A percentile compares a stretch with the other conserved stretches of the same genome.
phyloP scores from a whole-genome alignment of 768 basidiomycete species.

The Auricularia auricula-judae region DNA sequence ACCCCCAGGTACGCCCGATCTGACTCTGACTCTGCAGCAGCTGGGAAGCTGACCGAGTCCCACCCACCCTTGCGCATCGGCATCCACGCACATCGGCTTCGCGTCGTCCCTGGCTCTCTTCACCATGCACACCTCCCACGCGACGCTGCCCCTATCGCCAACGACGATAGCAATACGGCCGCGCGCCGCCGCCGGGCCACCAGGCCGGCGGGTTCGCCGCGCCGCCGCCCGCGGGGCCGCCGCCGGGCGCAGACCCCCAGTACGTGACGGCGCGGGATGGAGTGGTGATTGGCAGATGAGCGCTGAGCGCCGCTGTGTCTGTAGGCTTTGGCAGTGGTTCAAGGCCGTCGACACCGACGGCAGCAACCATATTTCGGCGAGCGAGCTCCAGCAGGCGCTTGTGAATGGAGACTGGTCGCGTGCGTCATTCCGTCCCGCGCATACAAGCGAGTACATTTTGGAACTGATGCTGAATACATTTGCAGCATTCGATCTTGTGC shows the following conservation, averaged over 20 bases:
- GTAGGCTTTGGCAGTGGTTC: constrained; percentile 69
- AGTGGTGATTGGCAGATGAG: neutral
- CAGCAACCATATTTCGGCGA: constrained; percentile 46
- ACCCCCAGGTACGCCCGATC: neutral
- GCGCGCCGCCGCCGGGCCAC: constrained; percentile 14
- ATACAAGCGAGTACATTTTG: too few relatives aligned
- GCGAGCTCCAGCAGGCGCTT: constrained; percentile 44
- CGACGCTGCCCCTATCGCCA: neutral
- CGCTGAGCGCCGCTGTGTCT: too few relatives aligned
- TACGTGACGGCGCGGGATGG: constrained; percentile 24
- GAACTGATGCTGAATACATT: neutral
- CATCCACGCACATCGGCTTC: neutral
- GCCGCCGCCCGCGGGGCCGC: constrained; percentile 27
- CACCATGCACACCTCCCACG: neutral
- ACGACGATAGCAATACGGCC: constrained; percentile 14
- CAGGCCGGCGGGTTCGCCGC: constrained; percentile 22
- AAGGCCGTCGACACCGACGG: constrained; percentile 53
- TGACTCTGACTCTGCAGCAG: neutral
- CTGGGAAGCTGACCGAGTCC: neutral
- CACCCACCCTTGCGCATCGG: neutral
- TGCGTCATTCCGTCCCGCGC: constrained; percentile 23
- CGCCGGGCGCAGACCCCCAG: constrained; percentile 68
- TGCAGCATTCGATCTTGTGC: neutral
- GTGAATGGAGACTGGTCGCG: constrained; percentile 67
- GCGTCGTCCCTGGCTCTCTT: neutral